A percentile compares a stretch with the other conserved stretches of the same genome.
Conservation (phyloP, 129 eudicot species). For the Ambrosia artemisiifolia region DNA sequence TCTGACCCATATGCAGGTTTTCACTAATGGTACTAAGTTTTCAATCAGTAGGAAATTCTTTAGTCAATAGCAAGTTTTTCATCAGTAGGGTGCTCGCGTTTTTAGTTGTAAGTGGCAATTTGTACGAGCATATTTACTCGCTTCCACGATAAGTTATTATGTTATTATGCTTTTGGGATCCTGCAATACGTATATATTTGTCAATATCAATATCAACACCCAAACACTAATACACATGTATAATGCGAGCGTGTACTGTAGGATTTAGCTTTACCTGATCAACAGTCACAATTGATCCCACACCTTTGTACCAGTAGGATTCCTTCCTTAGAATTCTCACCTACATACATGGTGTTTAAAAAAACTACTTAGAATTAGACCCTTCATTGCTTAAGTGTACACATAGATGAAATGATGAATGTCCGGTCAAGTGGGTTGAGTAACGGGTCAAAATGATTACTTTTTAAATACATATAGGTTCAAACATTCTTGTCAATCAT, state of each 20-base stretch:
- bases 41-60: too few relatives aligned
- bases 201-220: neutral
- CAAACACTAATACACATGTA: neutral
- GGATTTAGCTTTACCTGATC: slow-evolving; percentile 56
- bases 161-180: slow-evolving; percentile 91
- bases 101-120: too few relatives aligned
- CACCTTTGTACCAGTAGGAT: slow-evolving; percentile 84
- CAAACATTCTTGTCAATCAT: neutral
- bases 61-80: too few relatives aligned
- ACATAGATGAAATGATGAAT: neutral
- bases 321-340: slow-evolving; percentile 90
- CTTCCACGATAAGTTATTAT: too few relatives aligned
- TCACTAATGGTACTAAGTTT: too few relatives aligned
- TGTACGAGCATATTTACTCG: too few relatives aligned
- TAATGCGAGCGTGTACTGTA: too few relatives aligned
- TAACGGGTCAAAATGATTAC: neutral
- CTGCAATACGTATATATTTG: slow-evolving; percentile 38
- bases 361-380: neutral
- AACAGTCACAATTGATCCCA: slow-evolving; percentile 81
- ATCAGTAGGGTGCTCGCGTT: too few relatives aligned
- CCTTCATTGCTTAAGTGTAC: neutral
- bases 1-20: too few relatives aligned
- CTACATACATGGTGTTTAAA: slow-evolving; percentile 29
- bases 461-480: neutral
- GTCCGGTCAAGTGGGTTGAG: neutral